Base-by-base conservation (phyloP, 208 protist genomes). In the Crithidia acanthocephali region DNA sequence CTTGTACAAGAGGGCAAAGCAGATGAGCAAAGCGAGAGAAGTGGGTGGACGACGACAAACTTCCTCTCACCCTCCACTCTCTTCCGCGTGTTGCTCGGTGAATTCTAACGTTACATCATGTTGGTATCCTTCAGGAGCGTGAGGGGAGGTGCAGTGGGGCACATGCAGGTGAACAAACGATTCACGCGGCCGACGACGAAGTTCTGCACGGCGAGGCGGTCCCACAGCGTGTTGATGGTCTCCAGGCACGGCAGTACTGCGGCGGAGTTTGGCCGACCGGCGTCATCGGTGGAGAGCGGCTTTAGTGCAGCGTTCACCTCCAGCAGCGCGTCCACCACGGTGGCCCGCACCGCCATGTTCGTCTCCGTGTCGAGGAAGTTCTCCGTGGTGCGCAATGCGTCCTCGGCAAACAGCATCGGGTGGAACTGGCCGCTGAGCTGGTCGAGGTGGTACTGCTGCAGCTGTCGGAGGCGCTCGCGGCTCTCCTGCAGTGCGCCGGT, bases 311-410 rank as follows among this genome's bases (percentile, higher is more conserved):
- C 57, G 44, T 81, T 74, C 37, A 93, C 80, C 69, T 86, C 75
- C 37, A 88, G 13, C 55, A 90, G 55, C 27, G 84, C 65, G 25
- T 88, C 76, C 32, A 90, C 66, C 16, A 93, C 84, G 28, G 81
- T 73, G 1, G 77, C 58, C 0, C 84, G 79, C 65, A 93, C 82
- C 47, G 87, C 87, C 28, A 83, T 80, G 59, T 76, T 90, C 10
- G 83, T 93, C 25, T 93, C 87, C 11, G 65, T 65, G 68, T 93
- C 87, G 9, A 87, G 65, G n/a, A 79, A 78, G 44, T 78, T 87
- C 50, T 81, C 65, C 5, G 80, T 82, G 16, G 80, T 84, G 74
- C 64, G 53, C 27, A 86, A 20, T 20, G 74, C 66, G 35, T 85
- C 70, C 40, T 59, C 51, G 13, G 75, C 59, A 13, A 81, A 55